A percentile compares a stretch with the other conserved stretches of the same genome.
phyloP scores from a whole-genome alignment of 345 rosid genomes.

The Brassica cretica region DNA sequence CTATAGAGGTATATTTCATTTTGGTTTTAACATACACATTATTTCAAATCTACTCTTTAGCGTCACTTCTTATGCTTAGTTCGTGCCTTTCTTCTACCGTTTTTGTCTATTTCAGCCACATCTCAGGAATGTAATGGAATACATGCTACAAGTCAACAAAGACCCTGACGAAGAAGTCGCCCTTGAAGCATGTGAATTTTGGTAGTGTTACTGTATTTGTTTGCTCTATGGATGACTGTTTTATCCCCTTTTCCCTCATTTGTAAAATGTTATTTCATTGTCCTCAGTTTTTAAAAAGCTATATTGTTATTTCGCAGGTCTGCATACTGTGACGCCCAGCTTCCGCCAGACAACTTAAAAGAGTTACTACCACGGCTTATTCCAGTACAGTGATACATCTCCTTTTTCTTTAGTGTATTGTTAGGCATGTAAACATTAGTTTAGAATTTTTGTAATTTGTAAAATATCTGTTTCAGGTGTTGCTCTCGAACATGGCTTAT shows the following conservation, averaged over 20 bases:
- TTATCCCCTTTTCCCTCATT: background rate
- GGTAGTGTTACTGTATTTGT: conserved; percentile 47
- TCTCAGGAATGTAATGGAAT: conserved; percentile 73
- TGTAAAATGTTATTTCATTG: background rate
- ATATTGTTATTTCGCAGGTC: conserved; percentile 62
- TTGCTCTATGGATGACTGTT: background rate
- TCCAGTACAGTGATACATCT: conserved; percentile 54
- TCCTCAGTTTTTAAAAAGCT: conserved; percentile 11
- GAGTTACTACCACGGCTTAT: conserved; percentile 80
- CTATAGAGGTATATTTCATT: conserved; percentile 65
- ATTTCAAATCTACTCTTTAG: background rate
- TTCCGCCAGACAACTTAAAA: conserved; percentile 72
- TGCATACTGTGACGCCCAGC: conserved; percentile 81
- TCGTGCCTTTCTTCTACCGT: background rate
- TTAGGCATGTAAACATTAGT: too few relatives aligned
- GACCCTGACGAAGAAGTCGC: conserved; percentile 90
- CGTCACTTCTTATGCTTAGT: background rate
- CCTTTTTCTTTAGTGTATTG: too few relatives aligned
- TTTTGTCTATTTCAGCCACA: conserved; percentile 61
- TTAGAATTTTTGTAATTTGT: too few relatives aligned
- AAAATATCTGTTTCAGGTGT: conserved; percentile 67
- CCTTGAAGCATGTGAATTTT: conserved; percentile 97
- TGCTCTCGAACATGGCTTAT: conserved; percentile 92
- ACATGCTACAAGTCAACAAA: conserved; percentile 90
- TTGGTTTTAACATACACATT: background rate